Percentiles rank a stretch among this genome's conserved stretches.
Evolutionary conservation across 179 eudicot genomes (phyloP).

Genomic region (Beta lomatogona): DNA sequence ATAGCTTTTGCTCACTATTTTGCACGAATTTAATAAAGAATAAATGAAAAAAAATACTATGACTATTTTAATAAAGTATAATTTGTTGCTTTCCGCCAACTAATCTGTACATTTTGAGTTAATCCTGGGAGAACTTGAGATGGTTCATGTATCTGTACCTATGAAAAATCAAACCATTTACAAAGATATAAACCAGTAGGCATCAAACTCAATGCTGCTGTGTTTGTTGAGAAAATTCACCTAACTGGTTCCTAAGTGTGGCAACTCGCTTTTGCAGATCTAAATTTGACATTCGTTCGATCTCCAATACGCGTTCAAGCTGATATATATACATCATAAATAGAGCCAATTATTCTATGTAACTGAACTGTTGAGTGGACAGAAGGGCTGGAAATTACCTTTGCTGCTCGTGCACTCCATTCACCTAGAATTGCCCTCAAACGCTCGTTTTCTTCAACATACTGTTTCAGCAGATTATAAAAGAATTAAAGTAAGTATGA

Average conservation of each 20-base stretch:
- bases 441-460: slow-evolving; percentile 92
- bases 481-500: background rate
- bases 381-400: slow-evolving; percentile 45
- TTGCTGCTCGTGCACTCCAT: slow-evolving; percentile 97
- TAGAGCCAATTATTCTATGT: background rate
- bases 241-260: slow-evolving; percentile 36
- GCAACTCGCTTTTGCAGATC: slow-evolving; percentile 74
- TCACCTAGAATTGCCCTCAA: slow-evolving; percentile 89
- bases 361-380: background rate
- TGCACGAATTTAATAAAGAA: background rate
- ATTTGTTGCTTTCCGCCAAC: background rate
- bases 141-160: slow-evolving; percentile 10
- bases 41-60: background rate
- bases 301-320: slow-evolving; percentile 94
- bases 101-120: slow-evolving; percentile 10
- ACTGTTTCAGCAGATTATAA: slow-evolving; percentile 48
- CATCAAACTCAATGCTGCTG: slow-evolving; percentile 20
- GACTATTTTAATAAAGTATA: too few relatives aligned
- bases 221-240: slow-evolving; percentile 32
- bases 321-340: slow-evolving; percentile 25
- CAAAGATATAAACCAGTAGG: slow-evolving; percentile 11
- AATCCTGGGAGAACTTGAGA: slow-evolving; percentile 1
- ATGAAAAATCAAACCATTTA: slow-evolving; percentile 15
- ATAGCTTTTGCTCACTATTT: too few relatives aligned
- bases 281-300: slow-evolving; percentile 69